These are phyloP conservation scores for Pisolithus orientalis DNA, from an alignment of 768 basidiomycete species.

Conservation along the genomic window DNA sequence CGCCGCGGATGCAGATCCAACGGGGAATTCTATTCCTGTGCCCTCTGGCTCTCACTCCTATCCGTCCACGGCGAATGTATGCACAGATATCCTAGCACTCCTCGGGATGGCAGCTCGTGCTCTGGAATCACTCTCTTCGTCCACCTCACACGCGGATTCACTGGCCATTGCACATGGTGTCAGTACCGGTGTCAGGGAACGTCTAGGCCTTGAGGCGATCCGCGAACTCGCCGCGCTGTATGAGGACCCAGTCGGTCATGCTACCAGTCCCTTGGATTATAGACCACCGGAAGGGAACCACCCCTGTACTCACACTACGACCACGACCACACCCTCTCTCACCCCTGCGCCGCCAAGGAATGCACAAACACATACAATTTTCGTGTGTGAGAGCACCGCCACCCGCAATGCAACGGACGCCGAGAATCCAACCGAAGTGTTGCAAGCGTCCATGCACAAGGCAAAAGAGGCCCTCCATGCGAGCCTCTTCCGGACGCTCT, in stretches of 20 bases:
- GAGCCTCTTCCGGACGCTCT: constrained; percentile 19
- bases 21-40: no score
- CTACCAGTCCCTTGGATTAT: neutral
- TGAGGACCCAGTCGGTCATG: neutral
- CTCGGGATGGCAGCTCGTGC: constrained; percentile 15
- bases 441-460: neutral
- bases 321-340: no score
- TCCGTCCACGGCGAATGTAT: constrained; percentile 7
- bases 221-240: constrained; percentile 21
- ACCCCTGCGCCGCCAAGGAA: no score
- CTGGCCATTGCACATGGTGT: neutral
- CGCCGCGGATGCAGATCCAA: no score
- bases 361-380: no score
- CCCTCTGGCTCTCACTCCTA: neutral
- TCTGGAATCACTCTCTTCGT: constrained; percentile 10
- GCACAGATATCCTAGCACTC: constrained; percentile 19
- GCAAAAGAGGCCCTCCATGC: constrained; percentile 5
- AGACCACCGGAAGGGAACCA: no score
- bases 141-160: neutral
- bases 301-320: no score
- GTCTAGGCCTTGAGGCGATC: constrained; percentile 23
- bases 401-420: neutral
- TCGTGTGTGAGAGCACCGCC: neutral
- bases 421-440: neutral
- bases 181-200: constrained; percentile 10